Conservation (phyloP, 2,329 filamentous ascomycete genomes). For the Coleophoma eucalyptorum region DNA sequence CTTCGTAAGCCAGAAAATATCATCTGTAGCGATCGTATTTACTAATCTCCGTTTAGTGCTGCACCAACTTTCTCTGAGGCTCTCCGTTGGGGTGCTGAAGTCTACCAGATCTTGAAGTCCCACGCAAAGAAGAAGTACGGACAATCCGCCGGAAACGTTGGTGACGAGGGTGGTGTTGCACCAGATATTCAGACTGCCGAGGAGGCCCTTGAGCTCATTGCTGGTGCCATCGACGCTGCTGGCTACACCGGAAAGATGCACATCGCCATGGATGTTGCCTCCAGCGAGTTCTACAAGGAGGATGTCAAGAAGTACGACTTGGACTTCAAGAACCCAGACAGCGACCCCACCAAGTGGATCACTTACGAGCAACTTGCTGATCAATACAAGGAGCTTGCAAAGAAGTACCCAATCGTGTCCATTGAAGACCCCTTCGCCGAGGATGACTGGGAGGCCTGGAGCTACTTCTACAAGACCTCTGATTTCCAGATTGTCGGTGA, state of each 20-base stretch:
- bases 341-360: constrained; percentile 95
- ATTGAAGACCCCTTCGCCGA: constrained; percentile 99
- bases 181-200: constrained; percentile 97
- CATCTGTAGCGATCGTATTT: constrained; percentile 1
- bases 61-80: constrained; percentile 93
- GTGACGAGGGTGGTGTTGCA: constrained; percentile 98
- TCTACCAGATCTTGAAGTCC: constrained; percentile 96
- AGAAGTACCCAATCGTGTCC: constrained; percentile 97
- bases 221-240: constrained; percentile 87
- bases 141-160: constrained; percentile 97
- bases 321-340: constrained; percentile 99
- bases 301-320: constrained; percentile 99
- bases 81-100: constrained; percentile 93
- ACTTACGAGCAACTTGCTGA: constrained; percentile 96
- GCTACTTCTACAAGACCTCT: constrained; percentile 99
- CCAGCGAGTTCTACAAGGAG: constrained; percentile 98
- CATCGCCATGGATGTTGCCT: constrained; percentile 99
- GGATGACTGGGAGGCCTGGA: constrained; percentile 99
- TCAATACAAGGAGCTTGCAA: constrained; percentile 79
- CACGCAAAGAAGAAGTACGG: constrained; percentile 99
- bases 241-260: constrained; percentile 96
- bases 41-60: constrained; percentile 41
- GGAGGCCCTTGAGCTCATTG: constrained; percentile 96
- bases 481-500: constrained; percentile 98
- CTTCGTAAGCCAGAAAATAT: constrained; percentile 52